phyloP scores from a whole-genome alignment of 257 asterid genomes.

The Nicotiana attenuata region DNA sequence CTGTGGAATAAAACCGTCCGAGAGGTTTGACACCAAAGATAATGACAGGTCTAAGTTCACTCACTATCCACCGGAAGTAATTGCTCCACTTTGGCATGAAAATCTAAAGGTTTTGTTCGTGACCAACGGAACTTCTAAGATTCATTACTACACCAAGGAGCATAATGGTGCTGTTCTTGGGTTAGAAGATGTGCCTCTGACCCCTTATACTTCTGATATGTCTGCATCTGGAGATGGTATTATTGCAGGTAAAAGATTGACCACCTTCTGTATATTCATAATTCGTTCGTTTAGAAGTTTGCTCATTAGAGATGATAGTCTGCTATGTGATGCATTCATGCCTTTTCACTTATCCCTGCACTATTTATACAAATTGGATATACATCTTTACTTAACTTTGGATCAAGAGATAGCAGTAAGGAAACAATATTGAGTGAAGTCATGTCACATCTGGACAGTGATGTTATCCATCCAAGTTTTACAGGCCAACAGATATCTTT shows the following conservation, averaged over 20 bases:
- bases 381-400: neutral
- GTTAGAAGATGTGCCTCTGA: conserved; percentile 83
- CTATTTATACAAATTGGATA: neutral
- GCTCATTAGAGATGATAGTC: neutral
- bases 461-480: neutral
- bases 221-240: conserved; percentile 93
- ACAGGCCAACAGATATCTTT: neutral
- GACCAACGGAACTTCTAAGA: conserved; percentile 91
- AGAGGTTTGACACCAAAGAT: conserved; percentile 59
- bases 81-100: conserved; percentile 80
- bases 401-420: neutral
- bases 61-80: conserved; percentile 73
- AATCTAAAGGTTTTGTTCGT: conserved; percentile 79
- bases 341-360: neutral
- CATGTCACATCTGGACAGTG: neutral
- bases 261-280: conserved; percentile 13
- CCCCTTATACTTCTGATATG: conserved; percentile 88
- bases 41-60: conserved; percentile 62
- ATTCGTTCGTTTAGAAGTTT: neutral
- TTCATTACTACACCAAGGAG: conserved; percentile 90
- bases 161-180: conserved; percentile 69
- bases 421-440: neutral
- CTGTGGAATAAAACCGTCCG: conserved; percentile 63
- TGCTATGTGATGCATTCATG: neutral
- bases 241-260: conserved; percentile 63